Percentiles rank a stretch among this genome's conserved stretches.
These are phyloP conservation scores for Mallotus nudiflorus DNA, from an alignment of 345 rosid species.

Conservation along the genomic window DNA sequence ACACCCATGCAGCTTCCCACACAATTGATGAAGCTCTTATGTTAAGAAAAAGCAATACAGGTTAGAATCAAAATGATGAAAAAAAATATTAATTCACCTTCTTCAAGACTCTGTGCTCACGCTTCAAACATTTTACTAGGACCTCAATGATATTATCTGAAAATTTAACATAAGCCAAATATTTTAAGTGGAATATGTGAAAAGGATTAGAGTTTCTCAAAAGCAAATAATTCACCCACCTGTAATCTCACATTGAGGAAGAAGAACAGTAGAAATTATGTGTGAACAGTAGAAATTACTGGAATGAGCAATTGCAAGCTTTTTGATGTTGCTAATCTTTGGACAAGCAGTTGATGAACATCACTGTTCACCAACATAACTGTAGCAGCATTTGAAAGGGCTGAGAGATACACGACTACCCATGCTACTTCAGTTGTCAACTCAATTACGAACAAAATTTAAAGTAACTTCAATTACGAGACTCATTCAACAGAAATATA, in stretches of 20 bases:
- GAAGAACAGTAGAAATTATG: slow-evolving; percentile 54
- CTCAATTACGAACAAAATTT: slow-evolving; percentile 14
- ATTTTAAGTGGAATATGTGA: slow-evolving; percentile 10
- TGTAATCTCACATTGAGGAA: slow-evolving; percentile 63
- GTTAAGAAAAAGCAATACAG: background rate
- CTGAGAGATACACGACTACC: slow-evolving; percentile 95
- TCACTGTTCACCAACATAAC: slow-evolving; percentile 68
- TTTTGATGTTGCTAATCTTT: slow-evolving; percentile 73
- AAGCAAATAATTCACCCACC: slow-evolving; percentile 46
- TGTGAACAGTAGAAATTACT: slow-evolving; percentile 52
- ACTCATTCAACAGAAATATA: background rate
- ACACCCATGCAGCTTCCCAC: slow-evolving; percentile 96
- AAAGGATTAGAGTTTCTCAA: slow-evolving; percentile 16
- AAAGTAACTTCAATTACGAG: background rate
- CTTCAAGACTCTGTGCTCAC: slow-evolving; percentile 87
- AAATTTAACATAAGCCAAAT: slow-evolving; percentile 21
- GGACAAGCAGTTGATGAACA: slow-evolving; percentile 68
- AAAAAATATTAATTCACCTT: slow-evolving; percentile 49
- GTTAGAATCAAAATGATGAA: background rate
- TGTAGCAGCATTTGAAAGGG: slow-evolving; percentile 83
- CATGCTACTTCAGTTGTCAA: slow-evolving; percentile 93
- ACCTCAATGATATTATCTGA: slow-evolving; percentile 66
- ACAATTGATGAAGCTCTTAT: slow-evolving; percentile 12
- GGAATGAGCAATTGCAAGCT: slow-evolving; percentile 91
- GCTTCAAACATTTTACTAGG: slow-evolving; percentile 78